Conservation (phyloP, 2,329 filamentous ascomycete genomes). For the Chaetomiaceae sp. region DNA sequence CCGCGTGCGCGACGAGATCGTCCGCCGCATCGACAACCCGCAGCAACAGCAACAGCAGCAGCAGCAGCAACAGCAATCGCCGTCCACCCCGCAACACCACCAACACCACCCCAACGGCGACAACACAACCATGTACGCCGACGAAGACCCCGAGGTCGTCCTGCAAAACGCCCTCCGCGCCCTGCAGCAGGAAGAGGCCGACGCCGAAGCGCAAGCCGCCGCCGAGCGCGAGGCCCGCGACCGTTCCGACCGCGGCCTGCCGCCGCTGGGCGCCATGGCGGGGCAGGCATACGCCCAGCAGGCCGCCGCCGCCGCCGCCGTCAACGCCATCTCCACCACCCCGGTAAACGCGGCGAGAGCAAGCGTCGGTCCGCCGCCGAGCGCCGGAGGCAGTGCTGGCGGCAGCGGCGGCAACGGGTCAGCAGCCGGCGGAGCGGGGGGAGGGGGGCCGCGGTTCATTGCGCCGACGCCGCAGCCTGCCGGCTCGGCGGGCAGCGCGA, state of each 20-base stretch:
- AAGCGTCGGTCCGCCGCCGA: slow-evolving; percentile 16
- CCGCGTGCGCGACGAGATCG: slow-evolving; percentile 54
- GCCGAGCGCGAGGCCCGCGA: slow-evolving; percentile 51
- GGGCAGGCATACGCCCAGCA: slow-evolving; percentile 28
- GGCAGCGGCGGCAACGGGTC: background rate
- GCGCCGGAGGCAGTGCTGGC: background rate
- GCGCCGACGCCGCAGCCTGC: slow-evolving; percentile 22
- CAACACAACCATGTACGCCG: slow-evolving; percentile 32
- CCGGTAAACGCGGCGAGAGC: slow-evolving; percentile 19
- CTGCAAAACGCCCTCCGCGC: slow-evolving; percentile 56
- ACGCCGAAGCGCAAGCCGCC: slow-evolving; percentile 54
- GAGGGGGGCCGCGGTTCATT: slow-evolving; percentile 15
- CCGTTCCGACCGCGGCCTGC: slow-evolving; percentile 41
- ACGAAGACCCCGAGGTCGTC: slow-evolving; percentile 55
- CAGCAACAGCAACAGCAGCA: too few species aligned
- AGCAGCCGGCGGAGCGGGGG: background rate
- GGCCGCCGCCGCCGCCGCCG: slow-evolving; percentile 23
- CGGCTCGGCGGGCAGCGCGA: background rate
- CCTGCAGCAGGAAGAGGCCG: slow-evolving; percentile 56
- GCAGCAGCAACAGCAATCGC: too few species aligned
- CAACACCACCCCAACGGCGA: slow-evolving; percentile 12
- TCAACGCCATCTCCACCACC: slow-evolving; percentile 28
- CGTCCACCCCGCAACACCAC: slow-evolving; percentile 8
- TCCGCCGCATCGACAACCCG: slow-evolving; percentile 40
- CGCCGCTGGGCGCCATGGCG: slow-evolving; percentile 25